These are phyloP conservation scores for Passiflora organensis DNA, from an alignment of 345 rosid genomes.

Conservation along the genomic window DNA sequence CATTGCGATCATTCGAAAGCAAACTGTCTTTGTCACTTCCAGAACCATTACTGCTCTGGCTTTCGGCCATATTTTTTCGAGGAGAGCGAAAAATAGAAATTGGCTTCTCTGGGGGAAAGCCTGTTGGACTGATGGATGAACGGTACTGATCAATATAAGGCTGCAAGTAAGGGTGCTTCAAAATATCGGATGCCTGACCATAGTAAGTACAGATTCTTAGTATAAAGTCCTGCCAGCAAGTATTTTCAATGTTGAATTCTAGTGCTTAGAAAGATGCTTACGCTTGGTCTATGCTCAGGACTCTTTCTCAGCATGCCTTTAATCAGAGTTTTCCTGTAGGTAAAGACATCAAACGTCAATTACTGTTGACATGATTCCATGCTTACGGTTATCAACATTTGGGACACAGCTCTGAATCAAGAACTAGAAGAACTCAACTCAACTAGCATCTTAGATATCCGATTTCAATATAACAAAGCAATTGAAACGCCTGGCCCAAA, in stretches of 20 bases:
- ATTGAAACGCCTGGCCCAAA: not conserved
- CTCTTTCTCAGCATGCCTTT: constrained; percentile 96
- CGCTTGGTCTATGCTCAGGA: constrained; percentile 95
- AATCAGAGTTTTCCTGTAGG: constrained; percentile 73
- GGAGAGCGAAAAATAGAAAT: constrained; percentile 35
- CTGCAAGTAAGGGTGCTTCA: constrained; percentile 97
- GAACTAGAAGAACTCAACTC: not conserved
- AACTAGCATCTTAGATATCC: not conserved
- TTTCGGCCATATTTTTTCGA: constrained; percentile 72
- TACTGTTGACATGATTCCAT: not conserved
- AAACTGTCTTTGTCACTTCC: constrained; percentile 72
- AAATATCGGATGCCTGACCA: constrained; percentile 77
- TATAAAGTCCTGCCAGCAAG: constrained; percentile 10
- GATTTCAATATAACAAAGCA: not conserved
- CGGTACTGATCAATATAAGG: constrained; percentile 79
- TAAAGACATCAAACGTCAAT: constrained; percentile 18
- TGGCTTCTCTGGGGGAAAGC: constrained; percentile 52
- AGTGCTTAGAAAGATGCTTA: constrained; percentile 33
- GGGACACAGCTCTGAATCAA: not conserved
- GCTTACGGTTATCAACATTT: not conserved
- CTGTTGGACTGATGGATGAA: constrained; percentile 41
- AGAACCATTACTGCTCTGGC: constrained; percentile 86
- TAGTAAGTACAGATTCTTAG: constrained; percentile 18
- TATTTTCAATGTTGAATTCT: constrained; percentile 16
- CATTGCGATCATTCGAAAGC: constrained; percentile 48